Evolutionary conservation across 306 rosid species (phyloP).

Genomic region (Pyrus communis): DNA sequence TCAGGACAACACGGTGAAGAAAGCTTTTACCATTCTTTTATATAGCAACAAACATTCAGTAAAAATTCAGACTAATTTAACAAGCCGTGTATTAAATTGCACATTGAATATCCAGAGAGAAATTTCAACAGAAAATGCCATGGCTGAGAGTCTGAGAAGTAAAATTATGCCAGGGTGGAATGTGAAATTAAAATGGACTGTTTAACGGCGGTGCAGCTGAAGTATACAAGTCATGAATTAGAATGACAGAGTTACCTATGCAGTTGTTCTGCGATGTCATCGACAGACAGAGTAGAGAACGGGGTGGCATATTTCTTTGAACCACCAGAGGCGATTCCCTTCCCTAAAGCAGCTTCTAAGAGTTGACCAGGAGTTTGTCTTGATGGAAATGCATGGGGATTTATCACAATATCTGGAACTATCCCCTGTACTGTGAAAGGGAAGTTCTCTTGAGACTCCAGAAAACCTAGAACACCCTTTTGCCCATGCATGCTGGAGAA

Average conservation of each 20-base stretch:
- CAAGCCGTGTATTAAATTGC: not conserved
- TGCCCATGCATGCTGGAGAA: constrained; percentile 99
- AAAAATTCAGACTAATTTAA: not conserved
- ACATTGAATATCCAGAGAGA: not conserved
- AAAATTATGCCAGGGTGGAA: not conserved
- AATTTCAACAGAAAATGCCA: not conserved
- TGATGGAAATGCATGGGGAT: constrained; percentile 97
- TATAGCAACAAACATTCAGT: not conserved
- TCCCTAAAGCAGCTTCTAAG: constrained; percentile 90
- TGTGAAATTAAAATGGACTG: not conserved
- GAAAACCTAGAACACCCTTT: constrained; percentile 88
- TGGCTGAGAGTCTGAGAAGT: not conserved
- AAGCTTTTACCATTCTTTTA: not conserved
- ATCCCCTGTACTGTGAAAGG: constrained; percentile 87
- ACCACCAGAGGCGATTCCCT: constrained; percentile 83
- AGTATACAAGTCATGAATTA: not conserved
- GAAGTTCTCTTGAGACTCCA: constrained; percentile 90
- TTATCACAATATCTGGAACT: constrained; percentile 93
- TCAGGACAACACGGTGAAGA: not conserved
- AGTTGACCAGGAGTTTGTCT: constrained; percentile 98
- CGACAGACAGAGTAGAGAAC: constrained; percentile 72
- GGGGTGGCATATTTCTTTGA: constrained; percentile 69
- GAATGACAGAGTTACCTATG: constrained; percentile 48
- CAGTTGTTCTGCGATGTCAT: constrained; percentile 79
- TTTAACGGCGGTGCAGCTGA: not conserved